These are phyloP conservation scores for Delonix regia DNA, from an alignment of 306 rosid species.

Conservation along the genomic window DNA sequence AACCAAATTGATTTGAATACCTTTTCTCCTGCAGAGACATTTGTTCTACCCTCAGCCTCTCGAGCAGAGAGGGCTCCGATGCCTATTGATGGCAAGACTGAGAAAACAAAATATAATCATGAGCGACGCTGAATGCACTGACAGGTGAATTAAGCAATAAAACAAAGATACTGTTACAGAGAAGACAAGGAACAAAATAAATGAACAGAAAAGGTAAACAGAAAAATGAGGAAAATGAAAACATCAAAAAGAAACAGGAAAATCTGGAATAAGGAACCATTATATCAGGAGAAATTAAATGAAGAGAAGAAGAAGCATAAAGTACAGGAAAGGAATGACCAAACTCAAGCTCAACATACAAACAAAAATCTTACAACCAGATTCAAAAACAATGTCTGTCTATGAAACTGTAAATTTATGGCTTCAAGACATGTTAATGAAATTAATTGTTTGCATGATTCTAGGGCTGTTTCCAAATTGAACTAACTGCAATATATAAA, in stretches of 20 bases:
- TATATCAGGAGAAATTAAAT: not conserved
- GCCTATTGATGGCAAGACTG: slow-evolving; percentile 95
- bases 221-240: not conserved
- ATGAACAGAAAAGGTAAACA: slow-evolving; percentile 7
- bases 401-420: slow-evolving; percentile 14
- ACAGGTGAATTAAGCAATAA: slow-evolving; percentile 22
- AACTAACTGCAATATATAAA: not conserved
- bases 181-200: slow-evolving; percentile 10
- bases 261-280: not conserved
- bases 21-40: slow-evolving; percentile 88
- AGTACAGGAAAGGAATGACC: not conserved
- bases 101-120: slow-evolving; percentile 41
- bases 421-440: slow-evolving; percentile 5
- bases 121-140: slow-evolving; percentile 31
- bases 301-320: slow-evolving; percentile 29
- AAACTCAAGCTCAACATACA: not conserved
- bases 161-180: not conserved
- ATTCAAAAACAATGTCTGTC: slow-evolving; percentile 1
- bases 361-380: slow-evolving; percentile 20
- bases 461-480: not conserved
- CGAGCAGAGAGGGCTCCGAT: slow-evolving; percentile 91
- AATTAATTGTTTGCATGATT: not conserved
- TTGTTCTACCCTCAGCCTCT: slow-evolving; percentile 98
- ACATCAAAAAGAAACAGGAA: not conserved
- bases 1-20: slow-evolving; percentile 48